A percentile compares a stretch with the other conserved stretches of the same genome.
phyloP scores from a whole-genome alignment of 83 land plant genomes.

The Picea mariana region DNA sequence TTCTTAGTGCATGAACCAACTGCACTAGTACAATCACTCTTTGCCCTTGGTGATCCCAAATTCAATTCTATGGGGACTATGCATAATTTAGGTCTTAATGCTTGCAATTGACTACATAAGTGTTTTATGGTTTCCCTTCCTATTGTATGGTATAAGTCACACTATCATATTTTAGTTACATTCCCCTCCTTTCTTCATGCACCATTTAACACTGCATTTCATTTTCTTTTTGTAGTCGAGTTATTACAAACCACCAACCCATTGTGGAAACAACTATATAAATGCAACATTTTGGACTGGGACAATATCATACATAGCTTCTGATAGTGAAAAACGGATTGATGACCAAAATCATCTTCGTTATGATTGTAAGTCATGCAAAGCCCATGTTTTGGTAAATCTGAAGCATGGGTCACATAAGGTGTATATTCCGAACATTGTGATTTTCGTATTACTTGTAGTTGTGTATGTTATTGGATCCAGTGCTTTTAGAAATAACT shows the following conservation, averaged over 20 bases:
- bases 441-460: constrained; percentile 65
- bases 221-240: constrained; percentile 62
- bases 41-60: background rate
- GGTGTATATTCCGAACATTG: constrained; percentile 76
- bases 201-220: too few relatives aligned
- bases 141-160: background rate
- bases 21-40: background rate
- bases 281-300: constrained; percentile 80
- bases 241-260: constrained; percentile 88
- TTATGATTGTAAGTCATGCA: constrained; percentile 76
- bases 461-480: constrained; percentile 70
- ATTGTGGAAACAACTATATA: constrained; percentile 57
- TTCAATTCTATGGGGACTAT: background rate
- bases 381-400: constrained; percentile 78
- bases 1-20: background rate
- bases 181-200: background rate
- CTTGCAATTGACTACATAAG: background rate
- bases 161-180: too few relatives aligned
- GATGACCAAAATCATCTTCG: constrained; percentile 64
- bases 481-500: constrained; percentile 67
- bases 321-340: too few relatives aligned
- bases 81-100: background rate
- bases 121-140: background rate
- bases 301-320: constrained; percentile 18
- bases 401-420: constrained; percentile 82